A percentile compares a stretch with the other conserved stretches of the same genome.
Conservation (phyloP, 2,329 filamentous ascomycete genomes). For the Apiospora phragmitis region DNA sequence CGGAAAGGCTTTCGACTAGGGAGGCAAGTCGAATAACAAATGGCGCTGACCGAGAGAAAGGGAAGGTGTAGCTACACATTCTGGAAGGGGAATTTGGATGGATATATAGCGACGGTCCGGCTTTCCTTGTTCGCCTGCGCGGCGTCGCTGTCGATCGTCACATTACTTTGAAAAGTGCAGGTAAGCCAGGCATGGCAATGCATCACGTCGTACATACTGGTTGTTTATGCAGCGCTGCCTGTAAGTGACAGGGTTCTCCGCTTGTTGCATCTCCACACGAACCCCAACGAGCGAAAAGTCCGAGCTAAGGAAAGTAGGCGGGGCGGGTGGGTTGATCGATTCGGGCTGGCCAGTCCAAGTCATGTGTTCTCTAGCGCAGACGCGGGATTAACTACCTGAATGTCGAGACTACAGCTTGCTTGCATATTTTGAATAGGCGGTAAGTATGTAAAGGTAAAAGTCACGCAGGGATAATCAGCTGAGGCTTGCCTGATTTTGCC, state of each 20-base stretch:
- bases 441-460: background rate
- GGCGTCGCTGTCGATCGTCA: background rate
- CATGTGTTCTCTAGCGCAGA: background rate
- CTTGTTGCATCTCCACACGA: background rate
- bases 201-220: background rate
- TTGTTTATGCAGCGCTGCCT: background rate
- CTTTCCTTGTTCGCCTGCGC: background rate
- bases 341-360: background rate
- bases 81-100: background rate
- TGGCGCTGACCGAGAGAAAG: background rate
- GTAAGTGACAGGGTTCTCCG: constrained; percentile 2
- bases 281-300: background rate
- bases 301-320: background rate
- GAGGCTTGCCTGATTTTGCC: background rate
- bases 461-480: background rate
- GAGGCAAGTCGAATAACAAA: background rate
- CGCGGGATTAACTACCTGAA: background rate
- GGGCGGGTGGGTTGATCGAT: background rate
- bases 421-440: background rate
- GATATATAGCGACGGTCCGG: background rate
- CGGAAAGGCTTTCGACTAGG: background rate
- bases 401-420: background rate
- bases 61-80: background rate
- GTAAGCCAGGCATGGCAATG: background rate
- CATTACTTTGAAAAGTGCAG: background rate